Conservation (phyloP, 2,329 filamentous ascomycete genomes). For the Ophiostoma sp. region DNA sequence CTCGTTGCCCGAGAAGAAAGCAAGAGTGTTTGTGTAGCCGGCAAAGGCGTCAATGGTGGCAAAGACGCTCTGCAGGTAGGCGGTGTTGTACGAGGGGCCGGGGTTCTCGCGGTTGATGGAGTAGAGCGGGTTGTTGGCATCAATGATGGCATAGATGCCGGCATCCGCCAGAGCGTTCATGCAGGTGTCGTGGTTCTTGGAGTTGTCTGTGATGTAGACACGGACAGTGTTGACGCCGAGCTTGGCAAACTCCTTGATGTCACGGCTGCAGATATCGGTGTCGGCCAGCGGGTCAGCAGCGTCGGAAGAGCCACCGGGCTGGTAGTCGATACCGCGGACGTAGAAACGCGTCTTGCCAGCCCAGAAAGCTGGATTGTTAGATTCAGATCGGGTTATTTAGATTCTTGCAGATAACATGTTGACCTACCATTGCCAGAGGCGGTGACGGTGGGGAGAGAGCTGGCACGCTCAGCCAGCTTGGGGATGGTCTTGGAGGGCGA, state of each 20-base stretch:
- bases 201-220: conserved; percentile 91
- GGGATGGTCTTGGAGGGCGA: conserved; percentile 50
- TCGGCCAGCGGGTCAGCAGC: conserved; percentile 73
- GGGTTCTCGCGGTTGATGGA: conserved; percentile 75
- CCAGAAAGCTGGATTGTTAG: conserved; percentile 47
- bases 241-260: conserved; percentile 75
- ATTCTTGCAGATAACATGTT: background rate
- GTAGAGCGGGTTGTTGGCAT: conserved; percentile 86
- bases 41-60: conserved; percentile 80
- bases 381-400: background rate
- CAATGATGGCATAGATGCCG: conserved; percentile 86
- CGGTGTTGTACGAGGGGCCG: conserved; percentile 74
- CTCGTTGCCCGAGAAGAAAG: conserved; percentile 80
- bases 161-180: conserved; percentile 76
- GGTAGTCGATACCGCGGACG: conserved; percentile 57
- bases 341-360: conserved; percentile 51
- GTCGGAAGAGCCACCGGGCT: conserved; percentile 54
- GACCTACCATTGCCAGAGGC: conserved; percentile 53
- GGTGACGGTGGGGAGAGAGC: conserved; percentile 45
- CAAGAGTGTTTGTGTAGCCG: conserved; percentile 78
- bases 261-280: conserved; percentile 63
- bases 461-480: conserved; percentile 47
- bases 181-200: conserved; percentile 71
- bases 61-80: conserved; percentile 79
- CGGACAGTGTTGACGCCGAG: conserved; percentile 87